A percentile compares a stretch with the other conserved stretches of the same genome.
phyloP scores from a whole-genome alignment of 192 early-diverging fungal species.

The Dissophora ornata region DNA sequence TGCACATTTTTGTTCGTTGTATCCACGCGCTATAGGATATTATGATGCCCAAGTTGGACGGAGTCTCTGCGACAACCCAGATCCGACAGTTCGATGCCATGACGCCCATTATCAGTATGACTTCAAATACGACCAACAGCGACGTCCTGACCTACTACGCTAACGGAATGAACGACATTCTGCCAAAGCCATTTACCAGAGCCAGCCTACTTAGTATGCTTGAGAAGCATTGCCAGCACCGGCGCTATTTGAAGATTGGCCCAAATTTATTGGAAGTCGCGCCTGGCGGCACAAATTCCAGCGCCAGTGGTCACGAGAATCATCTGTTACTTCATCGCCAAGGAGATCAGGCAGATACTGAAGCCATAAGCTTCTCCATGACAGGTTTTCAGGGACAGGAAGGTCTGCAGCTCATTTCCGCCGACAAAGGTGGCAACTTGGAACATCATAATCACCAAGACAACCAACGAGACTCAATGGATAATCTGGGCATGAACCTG shows the following conservation, averaged over 20 bases:
- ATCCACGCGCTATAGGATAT: constrained; percentile 62
- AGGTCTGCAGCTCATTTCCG: constrained; percentile 3
- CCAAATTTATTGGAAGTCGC: constrained; percentile 11
- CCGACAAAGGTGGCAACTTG: not conserved
- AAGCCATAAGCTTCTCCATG: constrained; percentile 19
- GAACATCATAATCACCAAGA: constrained; percentile 9
- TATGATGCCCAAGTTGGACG: constrained; percentile 78
- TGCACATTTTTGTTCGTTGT: not conserved
- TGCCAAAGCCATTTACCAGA: constrained; percentile 74
- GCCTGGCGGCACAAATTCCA: not conserved
- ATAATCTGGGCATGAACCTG: constrained; percentile 18
- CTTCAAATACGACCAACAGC: constrained; percentile 67
- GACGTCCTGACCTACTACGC: constrained; percentile 72
- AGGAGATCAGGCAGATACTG: constrained; percentile 1
- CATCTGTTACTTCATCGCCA: constrained; percentile 27
- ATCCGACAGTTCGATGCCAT: constrained; percentile 76
- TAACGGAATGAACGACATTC: constrained; percentile 78
- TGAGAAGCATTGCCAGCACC: constrained; percentile 66
- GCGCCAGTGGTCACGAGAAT: constrained; percentile 10
- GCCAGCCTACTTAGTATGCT: constrained; percentile 59
- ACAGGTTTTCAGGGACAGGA: constrained; percentile 15
- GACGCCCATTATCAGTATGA: constrained; percentile 82
- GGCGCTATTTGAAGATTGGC: constrained; percentile 44
- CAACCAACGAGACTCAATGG: constrained; percentile 10
- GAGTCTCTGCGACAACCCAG: constrained; percentile 69